Base-by-base conservation (phyloP, 192 early-diverging fungal species). In the Coemansia sp. region DNA sequence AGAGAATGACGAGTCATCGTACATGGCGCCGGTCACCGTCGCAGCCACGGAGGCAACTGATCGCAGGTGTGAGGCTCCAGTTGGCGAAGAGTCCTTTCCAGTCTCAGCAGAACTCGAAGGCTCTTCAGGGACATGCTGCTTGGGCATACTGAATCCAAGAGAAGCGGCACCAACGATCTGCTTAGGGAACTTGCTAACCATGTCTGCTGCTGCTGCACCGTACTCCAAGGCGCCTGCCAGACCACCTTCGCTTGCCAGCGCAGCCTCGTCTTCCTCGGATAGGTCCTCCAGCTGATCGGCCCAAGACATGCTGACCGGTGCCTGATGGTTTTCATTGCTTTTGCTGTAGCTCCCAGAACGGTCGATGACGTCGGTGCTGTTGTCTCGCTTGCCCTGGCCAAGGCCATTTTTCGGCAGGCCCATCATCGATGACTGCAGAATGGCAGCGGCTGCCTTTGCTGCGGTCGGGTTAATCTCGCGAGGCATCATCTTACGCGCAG, bases 401-500 rank as follows among this genome's bases (percentile, higher is more conserved):
- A 77, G 68, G 10, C 80, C 80, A 36, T 83, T 83, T 62, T 83
- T 83, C 39, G 81, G 77, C 57, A 84, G 53, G 16, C 76, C 68
- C 24, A 78, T 67, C 72, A 84, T 78, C 58, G 76, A 78, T 23
- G 81, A 78, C 60, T 84, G 80, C 72, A 83, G 69, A 46, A 78
- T 72, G 14, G 72, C 81, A 2, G 81, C 76, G 7, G 81, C 76
- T 0, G 77, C 76, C 73, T 84, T 78, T 60, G 73, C 76, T 12
- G 72, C 76, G 5, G 77, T 75, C 6, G 44, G 73, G 64, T 84
- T 84, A 48, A 71, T 60, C 73, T 84, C 81, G 35, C 81, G 81
- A n/a, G 81, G 81, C 81, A 84, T 84, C 76, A 78, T 78, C 73
- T 84, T 78, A 61, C 73, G 81, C 33, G 81, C 81, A 11, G 81